Percentiles rank a stretch among this genome's conserved stretches.
These are phyloP conservation scores for Diaporthe sp. DNA, from an alignment of 2,329 filamentous ascomycete genomes.

Conservation along the genomic window DNA sequence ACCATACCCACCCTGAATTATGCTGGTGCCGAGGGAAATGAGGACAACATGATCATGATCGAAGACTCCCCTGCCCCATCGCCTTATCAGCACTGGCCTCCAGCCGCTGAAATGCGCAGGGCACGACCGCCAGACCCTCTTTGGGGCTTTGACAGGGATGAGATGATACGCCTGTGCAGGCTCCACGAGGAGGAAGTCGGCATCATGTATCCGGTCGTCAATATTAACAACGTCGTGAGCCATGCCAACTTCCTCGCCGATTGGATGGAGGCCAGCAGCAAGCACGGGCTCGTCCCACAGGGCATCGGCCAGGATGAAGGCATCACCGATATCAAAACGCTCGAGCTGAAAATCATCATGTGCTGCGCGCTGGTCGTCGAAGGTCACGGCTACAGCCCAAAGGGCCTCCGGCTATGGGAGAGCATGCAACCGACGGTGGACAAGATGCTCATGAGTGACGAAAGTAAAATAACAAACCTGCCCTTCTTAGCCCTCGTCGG, in stretches of 20 bases:
- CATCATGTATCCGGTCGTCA: slow-evolving; percentile 89
- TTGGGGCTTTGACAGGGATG: slow-evolving; percentile 81
- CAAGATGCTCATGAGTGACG: slow-evolving; percentile 69
- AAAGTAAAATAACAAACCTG: slow-evolving; percentile 60
- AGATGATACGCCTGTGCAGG: slow-evolving; percentile 82
- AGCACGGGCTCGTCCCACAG: slow-evolving; percentile 47
- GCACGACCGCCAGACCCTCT: slow-evolving; percentile 74
- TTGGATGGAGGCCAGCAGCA: slow-evolving; percentile 73
- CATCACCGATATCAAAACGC: slow-evolving; percentile 67
- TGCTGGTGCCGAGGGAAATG: slow-evolving; percentile 69
- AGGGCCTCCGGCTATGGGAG: slow-evolving; percentile 79
- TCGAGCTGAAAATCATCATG: slow-evolving; percentile 85
- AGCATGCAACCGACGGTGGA: slow-evolving; percentile 81
- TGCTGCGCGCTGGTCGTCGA: slow-evolving; percentile 84
- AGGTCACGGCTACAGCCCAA: slow-evolving; percentile 81
- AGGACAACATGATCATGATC: slow-evolving; percentile 68
- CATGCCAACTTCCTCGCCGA: slow-evolving; percentile 78
- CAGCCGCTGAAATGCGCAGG: slow-evolving; percentile 32
- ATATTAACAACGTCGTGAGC: slow-evolving; percentile 77
- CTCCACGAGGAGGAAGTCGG: slow-evolving; percentile 92
- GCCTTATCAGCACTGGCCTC: slow-evolving; percentile 47
- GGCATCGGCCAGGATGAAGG: slow-evolving; percentile 48
- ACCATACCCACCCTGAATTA: slow-evolving; percentile 67
- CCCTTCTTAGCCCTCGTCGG: slow-evolving; percentile 66
- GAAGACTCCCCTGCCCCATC: slow-evolving; percentile 50